Base-by-base conservation (phyloP, 345 rosid species). In the Pugionium dolabratum region DNA sequence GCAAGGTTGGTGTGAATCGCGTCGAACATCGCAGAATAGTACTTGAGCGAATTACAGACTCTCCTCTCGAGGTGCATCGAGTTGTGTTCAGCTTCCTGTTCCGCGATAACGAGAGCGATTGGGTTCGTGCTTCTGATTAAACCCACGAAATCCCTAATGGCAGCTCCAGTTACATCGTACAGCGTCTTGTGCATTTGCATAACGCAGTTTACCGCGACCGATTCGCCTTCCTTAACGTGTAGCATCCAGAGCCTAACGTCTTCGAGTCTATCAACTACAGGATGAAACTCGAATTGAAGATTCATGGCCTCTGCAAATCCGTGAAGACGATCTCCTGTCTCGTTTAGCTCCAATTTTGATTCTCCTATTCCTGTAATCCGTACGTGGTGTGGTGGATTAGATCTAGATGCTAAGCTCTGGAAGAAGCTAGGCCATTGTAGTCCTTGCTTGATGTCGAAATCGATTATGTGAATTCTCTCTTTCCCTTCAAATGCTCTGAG, bases 221-320 rank as follows among this genome's bases (percentile, higher is more conserved):
- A 64, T 63, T 88, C 99, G 11, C 79, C 84, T 74, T 88, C 99
- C 81, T 88, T 94, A 67, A 94, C 91, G 76, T 94, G 99, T 31
- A 94, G 97, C 99, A 94, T 94, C 99, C 99, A 94, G 68, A 94
- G 70, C 76, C 99, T 84, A 59, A 90, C 99, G 67, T 94, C 99
- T 62, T 94, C 99, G 46, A 94, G 78, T 67, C 97, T 80, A 75
- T 94, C 99, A 36, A 94, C 95, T 0, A 94, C 97, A 0, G 99
- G 91, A 40, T 94, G 99, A 59, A 94, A 94, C 87, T 90, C 96
- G 30, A 94, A 94, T 18, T 86, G 87, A 49, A 94, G 76, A 79
- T 84, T 85, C 79, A 94, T 75, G 1, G 88, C 86, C 71, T 86
- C 93, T 0, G 99, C 96, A 45, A 90, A 88, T 41, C 84, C 82